A percentile compares a stretch with the other conserved stretches of the same genome.
These are phyloP conservation scores for Selaginella tamariscina DNA, from an alignment of 75 land plant genomes.

Conservation along the genomic window DNA sequence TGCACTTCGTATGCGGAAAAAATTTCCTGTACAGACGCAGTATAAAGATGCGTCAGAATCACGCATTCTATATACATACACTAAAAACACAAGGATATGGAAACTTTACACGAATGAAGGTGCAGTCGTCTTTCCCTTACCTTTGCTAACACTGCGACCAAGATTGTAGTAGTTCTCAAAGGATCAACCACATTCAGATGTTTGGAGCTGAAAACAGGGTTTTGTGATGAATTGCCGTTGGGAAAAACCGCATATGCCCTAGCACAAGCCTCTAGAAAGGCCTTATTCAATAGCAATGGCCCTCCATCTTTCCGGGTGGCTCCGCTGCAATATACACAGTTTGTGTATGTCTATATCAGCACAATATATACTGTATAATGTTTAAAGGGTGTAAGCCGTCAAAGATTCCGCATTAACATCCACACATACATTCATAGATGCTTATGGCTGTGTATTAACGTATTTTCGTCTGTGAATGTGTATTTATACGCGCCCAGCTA, in stretches of 20 bases:
- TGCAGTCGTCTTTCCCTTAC: too few relatives aligned
- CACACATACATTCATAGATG: too few relatives aligned
- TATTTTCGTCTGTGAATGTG: too few relatives aligned
- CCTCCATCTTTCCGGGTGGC: constrained; percentile 74
- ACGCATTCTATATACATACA: too few relatives aligned
- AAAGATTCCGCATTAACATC: too few relatives aligned
- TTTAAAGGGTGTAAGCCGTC: too few relatives aligned
- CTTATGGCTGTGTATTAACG: too few relatives aligned
- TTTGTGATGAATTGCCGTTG: constrained; percentile 46
- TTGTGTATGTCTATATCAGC: too few relatives aligned
- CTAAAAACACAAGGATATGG: too few relatives aligned
- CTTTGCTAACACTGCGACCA: constrained; percentile 93
- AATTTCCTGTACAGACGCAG: constrained; percentile 49
- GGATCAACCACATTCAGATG: constrained; percentile 93
- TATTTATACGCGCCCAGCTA: too few relatives aligned
- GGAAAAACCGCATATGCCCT: constrained; percentile 57
- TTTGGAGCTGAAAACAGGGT: constrained; percentile 53
- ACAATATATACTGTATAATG: too few relatives aligned
- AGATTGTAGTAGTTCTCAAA: constrained; percentile 76
- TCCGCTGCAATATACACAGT: constrained; percentile 64
- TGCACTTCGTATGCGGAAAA: constrained; percentile 84
- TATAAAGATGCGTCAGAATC: too few relatives aligned
- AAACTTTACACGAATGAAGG: neutral
- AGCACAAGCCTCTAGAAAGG: constrained; percentile 47
- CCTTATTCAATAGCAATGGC: constrained; percentile 48